Evolutionary conservation across 2,329 filamentous ascomycete genomes (phyloP).

Genomic region (Nannizziopsis arthrosporioides): DNA sequence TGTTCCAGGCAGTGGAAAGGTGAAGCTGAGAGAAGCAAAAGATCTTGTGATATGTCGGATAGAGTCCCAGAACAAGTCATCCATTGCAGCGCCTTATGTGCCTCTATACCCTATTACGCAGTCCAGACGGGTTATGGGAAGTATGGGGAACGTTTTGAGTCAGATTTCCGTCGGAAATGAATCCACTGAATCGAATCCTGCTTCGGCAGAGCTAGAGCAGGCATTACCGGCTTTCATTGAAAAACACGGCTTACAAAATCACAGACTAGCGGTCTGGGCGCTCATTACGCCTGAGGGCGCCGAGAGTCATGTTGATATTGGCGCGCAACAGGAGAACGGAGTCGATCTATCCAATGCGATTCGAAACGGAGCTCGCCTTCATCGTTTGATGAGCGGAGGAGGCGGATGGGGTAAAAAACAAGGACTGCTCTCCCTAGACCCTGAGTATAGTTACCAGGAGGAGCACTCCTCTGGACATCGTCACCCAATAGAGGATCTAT

Average conservation of each 20-base stretch:
- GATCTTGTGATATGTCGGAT: constrained; percentile 27
- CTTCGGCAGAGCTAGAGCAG: constrained; percentile 33
- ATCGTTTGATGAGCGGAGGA: constrained; percentile 34
- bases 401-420: constrained; percentile 38
- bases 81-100: constrained; percentile 20
- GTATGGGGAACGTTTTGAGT: constrained; percentile 36
- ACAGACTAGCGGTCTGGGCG: constrained; percentile 33
- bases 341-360: constrained; percentile 22
- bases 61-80: constrained; percentile 13
- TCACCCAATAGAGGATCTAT: constrained; percentile 1
- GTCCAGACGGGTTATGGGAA: constrained; percentile 29
- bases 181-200: constrained; percentile 26
- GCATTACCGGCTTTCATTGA: constrained; percentile 31
- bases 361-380: constrained; percentile 27
- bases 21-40: constrained; percentile 19
- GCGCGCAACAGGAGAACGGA: not conserved
- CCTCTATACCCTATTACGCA: constrained; percentile 29
- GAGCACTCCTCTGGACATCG: constrained; percentile 7
- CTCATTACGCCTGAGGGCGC: constrained; percentile 22
- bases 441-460: constrained; percentile 22
- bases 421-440: constrained; percentile 33
- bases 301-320: not conserved
- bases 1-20: constrained; percentile 16
- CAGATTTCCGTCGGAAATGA: constrained; percentile 26
- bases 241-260: constrained; percentile 28